Percentiles rank a stretch among this genome's conserved stretches.
These are phyloP conservation scores for Penicillium bialowiezense DNA, from an alignment of 495 filamentous ascomycete species.

Conservation along the genomic window DNA sequence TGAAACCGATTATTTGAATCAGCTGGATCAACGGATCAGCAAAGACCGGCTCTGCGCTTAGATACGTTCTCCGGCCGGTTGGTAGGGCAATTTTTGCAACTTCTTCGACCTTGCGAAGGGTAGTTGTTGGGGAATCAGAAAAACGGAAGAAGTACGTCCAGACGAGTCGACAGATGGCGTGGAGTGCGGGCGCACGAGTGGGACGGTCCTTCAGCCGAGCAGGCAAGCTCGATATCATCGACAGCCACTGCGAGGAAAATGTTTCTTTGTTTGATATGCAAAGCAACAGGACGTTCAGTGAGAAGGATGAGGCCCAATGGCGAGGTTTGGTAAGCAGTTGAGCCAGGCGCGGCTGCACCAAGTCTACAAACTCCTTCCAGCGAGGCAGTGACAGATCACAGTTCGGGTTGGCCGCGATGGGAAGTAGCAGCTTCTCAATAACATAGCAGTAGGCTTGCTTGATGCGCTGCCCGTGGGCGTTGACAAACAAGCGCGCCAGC, in stretches of 20 bases:
- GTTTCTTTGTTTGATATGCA: constrained; percentile 83
- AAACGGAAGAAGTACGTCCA: constrained; percentile 94
- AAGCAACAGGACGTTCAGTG: constrained; percentile 76
- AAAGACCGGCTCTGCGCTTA: constrained; percentile 75
- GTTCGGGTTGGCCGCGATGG: constrained; percentile 73
- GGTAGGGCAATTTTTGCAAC: constrained; percentile 79
- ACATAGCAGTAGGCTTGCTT: constrained; percentile 94
- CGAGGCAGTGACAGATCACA: constrained; percentile 71
- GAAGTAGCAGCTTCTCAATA: constrained; percentile 81
- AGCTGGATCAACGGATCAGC: constrained; percentile 89
- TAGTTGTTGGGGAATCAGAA: constrained; percentile 64
- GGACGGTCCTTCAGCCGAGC: constrained; percentile 78
- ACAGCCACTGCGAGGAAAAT: constrained; percentile 81
- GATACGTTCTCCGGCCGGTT: constrained; percentile 68
- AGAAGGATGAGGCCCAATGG: constrained; percentile 85
- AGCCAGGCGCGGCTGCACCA: constrained; percentile 68
- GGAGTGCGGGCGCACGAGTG: constrained; percentile 74
- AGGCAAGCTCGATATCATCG: constrained; percentile 71
- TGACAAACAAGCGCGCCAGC: constrained; percentile 75
- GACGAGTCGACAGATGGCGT: constrained; percentile 85
- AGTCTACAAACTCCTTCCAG: constrained; percentile 80
- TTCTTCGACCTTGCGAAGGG: constrained; percentile 80
- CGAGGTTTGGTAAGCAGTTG: constrained; percentile 87
- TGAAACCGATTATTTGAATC: constrained; percentile 92
- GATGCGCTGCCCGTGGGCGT: constrained; percentile 78